Evolutionary conservation across 768 basidiomycete genomes (phyloP), one percentile per base, ranked within the genome.

Genomic region (Xerocomus spinulosus): DNA sequence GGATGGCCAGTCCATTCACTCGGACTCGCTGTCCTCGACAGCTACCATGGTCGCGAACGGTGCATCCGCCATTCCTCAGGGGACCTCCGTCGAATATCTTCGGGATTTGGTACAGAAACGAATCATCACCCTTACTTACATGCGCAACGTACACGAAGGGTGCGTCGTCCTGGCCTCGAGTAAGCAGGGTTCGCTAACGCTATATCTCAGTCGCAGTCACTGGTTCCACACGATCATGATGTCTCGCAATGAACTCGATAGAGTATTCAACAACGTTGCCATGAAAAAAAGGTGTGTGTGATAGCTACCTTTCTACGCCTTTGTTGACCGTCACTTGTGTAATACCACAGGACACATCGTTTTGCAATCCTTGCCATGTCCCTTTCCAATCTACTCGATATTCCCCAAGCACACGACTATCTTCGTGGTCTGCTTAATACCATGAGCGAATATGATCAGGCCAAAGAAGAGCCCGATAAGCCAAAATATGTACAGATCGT

Each of bases 221-320:
- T 92, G 90, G 90, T 89, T 89, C 59, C 87, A 91, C 63, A 93
- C 92, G 12, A 82, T 93, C 55, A 76, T 87, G 60, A 79, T 93
- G 58, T 82, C 85, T 46, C 79, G 79, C 40, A 58, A 71, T 15
- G 92, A 92, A 45, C 78, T 93, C 4, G 84, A 88, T 48, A 79
- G 74, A 42, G 79, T 79, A 46, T 93, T 92, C 64, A 81, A 73
- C 56, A 89, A 87, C 60, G 64, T 66, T 7, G 79, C 78, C 17
- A 91, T 91, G 82, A 85, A 80, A 73, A 87, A 82, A 68, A 77
- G 88, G 89, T 89, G 48, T 45, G 76, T 58, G 24, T 13, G 17
- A 18, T 32, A 23, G 28, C 32, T 47, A 7, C 34, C 42, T 40
- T 18, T 44, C 33, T n/a, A 5, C 9, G 9, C 12, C 4, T 28